Evolutionary conservation across 805 yeast species (phyloP), one percentile per base, ranked within the genome.

Genomic region (Lipomyces anomalus): DNA sequence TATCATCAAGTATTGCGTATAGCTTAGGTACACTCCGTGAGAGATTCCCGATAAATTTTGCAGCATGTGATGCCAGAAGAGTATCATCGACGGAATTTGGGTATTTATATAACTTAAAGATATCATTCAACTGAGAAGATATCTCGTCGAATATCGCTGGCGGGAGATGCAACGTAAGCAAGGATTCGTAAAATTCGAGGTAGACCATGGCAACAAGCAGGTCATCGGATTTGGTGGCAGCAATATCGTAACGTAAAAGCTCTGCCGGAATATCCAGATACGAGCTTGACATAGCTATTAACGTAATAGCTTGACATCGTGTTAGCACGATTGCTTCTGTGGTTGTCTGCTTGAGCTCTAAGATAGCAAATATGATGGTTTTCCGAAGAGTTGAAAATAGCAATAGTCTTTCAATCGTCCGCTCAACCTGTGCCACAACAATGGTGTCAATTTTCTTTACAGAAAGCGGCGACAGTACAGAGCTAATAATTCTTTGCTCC

Each of bases 181-280:
- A 38, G 5, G 38, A 26, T 24, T 50, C 53, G 34, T 50, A 50
- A 28, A 48, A 50, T n/a, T 50, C 47, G 20, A 48, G 35, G 13
- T 45, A 42, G 36, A 40, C 40, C 6, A 50, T 26, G 22, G 32
- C 42, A 9, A 38, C 49, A 6, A 50, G 40, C 21, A 44, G 22
- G 33, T 50, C 55, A 13, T 44, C 50, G 4, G 40, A n/a, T 6
- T 26, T 22, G 17, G 43, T 35, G 2, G 39, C n/a, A 6, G 32
- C 24, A 16, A 47, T 35, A 2, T n/a, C 21, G 22, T 23, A 50
- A n/a, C 9, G 4, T 5, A 50, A 18, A 11, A 50, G 39, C 17
- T 32, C 33, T 4, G 22, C 35, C 3, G 53, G 49, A 6, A 50
- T 26, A 22, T 42, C 53, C 16, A 41, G 44, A 24, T 37, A 9